Conservation (phyloP, 2,329 filamentous ascomycete genomes). For the Elsinoe australis region DNA sequence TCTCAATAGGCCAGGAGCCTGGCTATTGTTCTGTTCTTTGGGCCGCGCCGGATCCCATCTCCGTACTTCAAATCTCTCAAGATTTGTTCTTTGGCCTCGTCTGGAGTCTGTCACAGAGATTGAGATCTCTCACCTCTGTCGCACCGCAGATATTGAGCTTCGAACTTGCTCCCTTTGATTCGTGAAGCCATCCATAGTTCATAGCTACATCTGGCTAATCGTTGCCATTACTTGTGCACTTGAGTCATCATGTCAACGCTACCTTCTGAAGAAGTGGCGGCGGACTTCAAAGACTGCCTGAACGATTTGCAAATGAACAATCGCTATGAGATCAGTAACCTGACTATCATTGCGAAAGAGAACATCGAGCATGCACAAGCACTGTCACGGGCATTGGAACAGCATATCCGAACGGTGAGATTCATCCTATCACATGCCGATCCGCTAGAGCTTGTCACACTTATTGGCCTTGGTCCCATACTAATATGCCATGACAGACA, state of each 20-base stretch:
- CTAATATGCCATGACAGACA: constrained; percentile 51
- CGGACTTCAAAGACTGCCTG: constrained; percentile 88
- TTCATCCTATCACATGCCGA: neutral
- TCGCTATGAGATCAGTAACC: constrained; percentile 90
- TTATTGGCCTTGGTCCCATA: neutral
- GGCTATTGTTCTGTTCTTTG: too few relatives aligned
- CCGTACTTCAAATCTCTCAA: too few relatives aligned
- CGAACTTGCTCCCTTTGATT: too few relatives aligned
- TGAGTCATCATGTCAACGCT: constrained; percentile 53
- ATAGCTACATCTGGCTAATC: constrained; percentile 15
- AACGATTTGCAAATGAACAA: constrained; percentile 87
- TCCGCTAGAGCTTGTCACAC: neutral
- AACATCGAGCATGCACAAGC: constrained; percentile 92
- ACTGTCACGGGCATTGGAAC: constrained; percentile 82
- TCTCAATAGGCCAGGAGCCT: too few relatives aligned
- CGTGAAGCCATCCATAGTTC: constrained; percentile 4
- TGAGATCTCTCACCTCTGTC: too few relatives aligned
- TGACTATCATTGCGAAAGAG: constrained; percentile 95
- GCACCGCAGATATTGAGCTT: too few relatives aligned
- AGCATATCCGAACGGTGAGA: constrained; percentile 90
- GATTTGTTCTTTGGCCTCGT: too few relatives aligned
- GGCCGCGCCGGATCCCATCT: too few relatives aligned
- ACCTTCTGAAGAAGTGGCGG: constrained; percentile 75
- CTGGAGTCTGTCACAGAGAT: too few relatives aligned
- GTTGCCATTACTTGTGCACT: constrained; percentile 10